Evolutionary conservation across 208 protist genomes (phyloP).

Genomic region (Trypanosoma mega): DNA sequence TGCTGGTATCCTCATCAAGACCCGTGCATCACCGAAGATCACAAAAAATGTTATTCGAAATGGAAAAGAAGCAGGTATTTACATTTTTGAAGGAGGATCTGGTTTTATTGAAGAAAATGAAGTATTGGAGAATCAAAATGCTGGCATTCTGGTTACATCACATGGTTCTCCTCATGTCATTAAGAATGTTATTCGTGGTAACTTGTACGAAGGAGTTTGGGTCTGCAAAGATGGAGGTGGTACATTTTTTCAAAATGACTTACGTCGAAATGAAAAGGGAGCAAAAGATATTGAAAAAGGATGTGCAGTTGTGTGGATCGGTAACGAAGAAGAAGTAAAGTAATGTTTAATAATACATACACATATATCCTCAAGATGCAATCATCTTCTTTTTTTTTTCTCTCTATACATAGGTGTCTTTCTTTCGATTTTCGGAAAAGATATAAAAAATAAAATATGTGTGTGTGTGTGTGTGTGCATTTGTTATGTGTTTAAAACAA

Average conservation of each 20-base stretch:
- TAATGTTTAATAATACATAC: neutral
- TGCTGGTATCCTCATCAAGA: constrained; percentile 85
- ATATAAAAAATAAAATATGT: too few relatives aligned
- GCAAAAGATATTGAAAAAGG: constrained; percentile 69
- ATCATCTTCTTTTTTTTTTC: too few relatives aligned
- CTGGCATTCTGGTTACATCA: constrained; percentile 84
- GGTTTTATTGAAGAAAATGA: constrained; percentile 81
- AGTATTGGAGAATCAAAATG: constrained; percentile 71
- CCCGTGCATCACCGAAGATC: constrained; percentile 59
- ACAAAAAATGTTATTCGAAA: constrained; percentile 64
- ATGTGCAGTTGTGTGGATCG: constrained; percentile 56
- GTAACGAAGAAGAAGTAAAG: constrained; percentile 41
- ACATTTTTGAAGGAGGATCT: constrained; percentile 76
- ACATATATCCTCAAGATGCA: neutral
- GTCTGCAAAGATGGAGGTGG: constrained; percentile 80
- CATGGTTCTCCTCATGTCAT: constrained; percentile 63
- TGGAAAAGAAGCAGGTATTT: constrained; percentile 87
- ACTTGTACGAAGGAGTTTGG: constrained; percentile 89
- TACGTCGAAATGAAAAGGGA: constrained; percentile 78
- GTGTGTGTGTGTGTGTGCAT: too few relatives aligned
- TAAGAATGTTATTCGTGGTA: constrained; percentile 66
- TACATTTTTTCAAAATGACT: constrained; percentile 79
- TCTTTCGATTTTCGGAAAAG: too few relatives aligned
- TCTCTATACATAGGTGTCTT: too few relatives aligned
- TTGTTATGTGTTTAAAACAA: too few relatives aligned